Conservation (phyloP, 140 eudicot genomes). For the Ambrosia hybrid region DNA sequence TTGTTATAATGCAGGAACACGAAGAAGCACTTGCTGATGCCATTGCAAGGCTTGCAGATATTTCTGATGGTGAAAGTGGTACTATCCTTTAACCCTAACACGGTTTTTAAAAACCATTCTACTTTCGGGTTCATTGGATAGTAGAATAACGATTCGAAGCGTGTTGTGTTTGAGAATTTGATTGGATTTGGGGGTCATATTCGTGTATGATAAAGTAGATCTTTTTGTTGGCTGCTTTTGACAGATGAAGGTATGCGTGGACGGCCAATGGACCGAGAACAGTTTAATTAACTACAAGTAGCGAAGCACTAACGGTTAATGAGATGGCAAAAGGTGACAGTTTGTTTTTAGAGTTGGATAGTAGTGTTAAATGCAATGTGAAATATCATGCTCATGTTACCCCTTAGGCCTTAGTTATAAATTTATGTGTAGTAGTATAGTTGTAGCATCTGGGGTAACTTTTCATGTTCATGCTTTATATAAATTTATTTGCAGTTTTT, state of each 20-base stretch:
- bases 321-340: conserved; percentile 12
- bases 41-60: conserved; percentile 65
- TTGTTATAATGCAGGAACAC: conserved; percentile 59
- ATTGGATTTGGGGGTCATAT: not conserved
- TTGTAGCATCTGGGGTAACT: conserved; percentile 14
- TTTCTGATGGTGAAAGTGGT: conserved; percentile 87
- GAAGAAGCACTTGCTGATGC: conserved; percentile 77
- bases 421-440: not conserved
- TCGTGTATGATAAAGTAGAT: not conserved
- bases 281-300: conserved; percentile 19
- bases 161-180: not conserved
- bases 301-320: conserved; percentile 35
- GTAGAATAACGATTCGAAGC: not conserved
- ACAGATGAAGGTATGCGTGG: conserved; percentile 55
- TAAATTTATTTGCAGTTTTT: conserved; percentile 13
- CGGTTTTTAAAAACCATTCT: not conserved
- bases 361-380: conserved; percentile 16
- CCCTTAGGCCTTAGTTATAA: not conserved
- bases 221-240: conserved; percentile 1
- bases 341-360: conserved; percentile 19
- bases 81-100: conserved; percentile 12
- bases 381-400: conserved; percentile 15
- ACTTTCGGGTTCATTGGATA: conserved; percentile 8
- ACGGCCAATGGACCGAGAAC: conserved; percentile 46
- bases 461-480: conserved; percentile 20